Conservation (phyloP, 176 grass and related monocot genomes). For the Avena insularis region DNA sequence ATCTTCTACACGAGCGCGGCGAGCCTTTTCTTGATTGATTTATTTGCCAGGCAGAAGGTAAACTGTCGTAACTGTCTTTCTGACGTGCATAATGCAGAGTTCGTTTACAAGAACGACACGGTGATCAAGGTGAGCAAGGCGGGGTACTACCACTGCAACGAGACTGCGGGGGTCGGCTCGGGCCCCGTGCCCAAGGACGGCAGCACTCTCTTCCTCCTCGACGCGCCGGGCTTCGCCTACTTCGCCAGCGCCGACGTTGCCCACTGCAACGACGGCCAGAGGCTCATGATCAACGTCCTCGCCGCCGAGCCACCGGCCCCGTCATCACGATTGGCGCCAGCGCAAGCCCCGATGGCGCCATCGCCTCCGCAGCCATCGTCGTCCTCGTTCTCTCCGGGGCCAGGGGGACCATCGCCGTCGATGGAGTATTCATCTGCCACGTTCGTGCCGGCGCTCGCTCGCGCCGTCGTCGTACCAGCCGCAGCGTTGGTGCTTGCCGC, state of each 20-base stretch:
- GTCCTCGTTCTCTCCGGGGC: not conserved
- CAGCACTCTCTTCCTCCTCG: constrained; percentile 56
- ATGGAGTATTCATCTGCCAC: not conserved
- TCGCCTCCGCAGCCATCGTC: not conserved
- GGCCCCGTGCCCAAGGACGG: constrained; percentile 52
- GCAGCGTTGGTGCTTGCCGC: not conserved
- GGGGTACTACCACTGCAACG: constrained; percentile 91
- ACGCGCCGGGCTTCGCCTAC: constrained; percentile 58
- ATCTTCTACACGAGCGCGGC: not conserved
- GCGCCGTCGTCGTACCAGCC: not conserved
- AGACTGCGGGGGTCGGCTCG: constrained; percentile 5
- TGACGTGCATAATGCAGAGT: constrained; percentile 47
- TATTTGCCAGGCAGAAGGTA: too few species aligned
- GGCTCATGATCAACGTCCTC: constrained; percentile 59
- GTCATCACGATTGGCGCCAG: not conserved
- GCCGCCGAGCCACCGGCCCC: constrained; percentile 6
- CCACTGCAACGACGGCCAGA: constrained; percentile 68
- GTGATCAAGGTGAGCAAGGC: constrained; percentile 61
- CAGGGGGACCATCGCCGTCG: constrained; percentile 23
- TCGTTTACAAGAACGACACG: constrained; percentile 86
- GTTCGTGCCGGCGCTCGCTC: not conserved
- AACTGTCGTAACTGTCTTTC: too few species aligned
- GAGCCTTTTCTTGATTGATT: not conserved
- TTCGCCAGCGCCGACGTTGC: constrained; percentile 65
- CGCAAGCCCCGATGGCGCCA: not conserved